Conservation (phyloP, 2,329 filamentous ascomycete species). For the Cladosporium sp. region DNA sequence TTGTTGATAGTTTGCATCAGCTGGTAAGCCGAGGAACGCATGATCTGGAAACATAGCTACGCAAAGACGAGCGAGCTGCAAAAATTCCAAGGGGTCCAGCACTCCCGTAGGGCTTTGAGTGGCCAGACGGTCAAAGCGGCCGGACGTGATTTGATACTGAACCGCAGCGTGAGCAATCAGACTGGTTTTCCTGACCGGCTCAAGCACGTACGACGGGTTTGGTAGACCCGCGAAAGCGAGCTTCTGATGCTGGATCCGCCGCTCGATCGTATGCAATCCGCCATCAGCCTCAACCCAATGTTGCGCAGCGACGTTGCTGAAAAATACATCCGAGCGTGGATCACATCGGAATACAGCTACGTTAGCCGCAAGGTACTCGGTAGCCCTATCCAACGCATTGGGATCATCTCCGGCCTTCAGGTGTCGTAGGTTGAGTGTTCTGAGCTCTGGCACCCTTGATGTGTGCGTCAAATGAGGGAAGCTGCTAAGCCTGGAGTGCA, state of each 20-base stretch:
- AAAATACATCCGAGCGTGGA: background rate
- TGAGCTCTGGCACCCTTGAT: background rate
- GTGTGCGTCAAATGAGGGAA: no score
- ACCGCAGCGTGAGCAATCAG: background rate
- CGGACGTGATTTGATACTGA: background rate
- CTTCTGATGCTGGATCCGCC: constrained; percentile 16
- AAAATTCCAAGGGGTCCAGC: background rate
- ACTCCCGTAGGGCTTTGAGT: background rate
- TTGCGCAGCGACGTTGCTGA: background rate
- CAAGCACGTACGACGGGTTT: background rate
- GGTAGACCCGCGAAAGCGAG: background rate
- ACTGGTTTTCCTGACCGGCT: background rate
- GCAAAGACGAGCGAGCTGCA: constrained; percentile 4
- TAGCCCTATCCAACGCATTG: background rate
- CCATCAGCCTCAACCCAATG: constrained; percentile 15
- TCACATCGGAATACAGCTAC: background rate
- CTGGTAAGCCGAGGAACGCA: background rate
- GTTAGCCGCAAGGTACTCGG: background rate
- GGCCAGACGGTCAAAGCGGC: background rate
- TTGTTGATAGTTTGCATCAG: background rate
- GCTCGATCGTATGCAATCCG: background rate
- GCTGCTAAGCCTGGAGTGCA: background rate
- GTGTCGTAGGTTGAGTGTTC: background rate
- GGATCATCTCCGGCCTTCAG: background rate
- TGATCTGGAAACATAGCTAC: background rate